Evolutionary conservation across 139 green algal species (phyloP).

Genomic region (Chlamydomonas incerta): DNA sequence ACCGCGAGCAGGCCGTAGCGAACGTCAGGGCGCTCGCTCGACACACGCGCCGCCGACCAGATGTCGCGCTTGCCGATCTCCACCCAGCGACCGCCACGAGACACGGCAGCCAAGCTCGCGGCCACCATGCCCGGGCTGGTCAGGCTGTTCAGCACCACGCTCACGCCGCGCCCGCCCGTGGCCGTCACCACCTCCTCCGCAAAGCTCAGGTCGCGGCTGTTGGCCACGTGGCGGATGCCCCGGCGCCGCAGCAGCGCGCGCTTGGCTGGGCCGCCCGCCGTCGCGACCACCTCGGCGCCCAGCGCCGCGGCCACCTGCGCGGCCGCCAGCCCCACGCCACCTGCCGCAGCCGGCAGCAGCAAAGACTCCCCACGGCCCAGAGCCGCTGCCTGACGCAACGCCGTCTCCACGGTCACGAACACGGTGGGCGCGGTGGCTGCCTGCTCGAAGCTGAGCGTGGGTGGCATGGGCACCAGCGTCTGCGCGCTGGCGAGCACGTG

Average conservation of each 20-base stretch:
- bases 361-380: constrained; percentile 58
- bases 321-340: constrained; percentile 84
- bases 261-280: constrained; percentile 78
- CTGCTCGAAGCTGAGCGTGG: constrained; percentile 74
- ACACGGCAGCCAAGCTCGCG: constrained; percentile 69
- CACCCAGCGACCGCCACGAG: constrained; percentile 72
- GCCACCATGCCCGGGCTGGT: constrained; percentile 87
- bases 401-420: constrained; percentile 69
- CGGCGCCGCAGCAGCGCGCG: constrained; percentile 70
- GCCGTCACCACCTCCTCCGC: constrained; percentile 39
- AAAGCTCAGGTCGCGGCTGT: constrained; percentile 59
- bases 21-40: constrained; percentile 83
- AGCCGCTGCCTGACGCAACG: constrained; percentile 59
- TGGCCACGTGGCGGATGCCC: constrained; percentile 55
- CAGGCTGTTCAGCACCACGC: constrained; percentile 86
- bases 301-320: constrained; percentile 64
- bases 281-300: constrained; percentile 64
- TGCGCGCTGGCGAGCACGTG: constrained; percentile 68
- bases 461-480: constrained; percentile 77
- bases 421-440: constrained; percentile 85
- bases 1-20: constrained; percentile 81
- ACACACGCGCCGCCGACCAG: constrained; percentile 69
- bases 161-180: constrained; percentile 58
- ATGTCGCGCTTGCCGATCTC: constrained; percentile 95
- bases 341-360: constrained; percentile 83